Base-by-base conservation (phyloP, 495 filamentous ascomycete species). In the Geoglossum glabrum region DNA sequence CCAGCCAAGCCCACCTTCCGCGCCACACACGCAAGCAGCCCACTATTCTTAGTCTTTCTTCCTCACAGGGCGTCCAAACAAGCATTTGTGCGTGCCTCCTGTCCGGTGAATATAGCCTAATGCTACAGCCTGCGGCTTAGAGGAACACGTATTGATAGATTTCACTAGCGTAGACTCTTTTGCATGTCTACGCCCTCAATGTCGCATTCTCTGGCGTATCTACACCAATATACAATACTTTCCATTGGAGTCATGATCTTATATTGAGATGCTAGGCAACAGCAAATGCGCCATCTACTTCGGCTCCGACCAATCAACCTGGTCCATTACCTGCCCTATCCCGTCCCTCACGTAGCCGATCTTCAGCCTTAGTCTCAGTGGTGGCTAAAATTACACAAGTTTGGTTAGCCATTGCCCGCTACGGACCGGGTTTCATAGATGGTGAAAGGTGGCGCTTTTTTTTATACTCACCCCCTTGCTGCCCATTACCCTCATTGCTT, bases 281-380 rank as follows among this genome's bases (percentile, higher is more conserved):
- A 45, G 40, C n/a, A 45, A 45, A 45, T 19, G 6, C n/a, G 54
- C 34, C 38, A 28, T n/a, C 47, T 59, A 56, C 28, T 49, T 57
- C 36, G 88, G 86, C 68, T 98, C 92, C 54, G 82, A 79, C 92
- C 92, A 98, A 73, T 96, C 90, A 58, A 96, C 89, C 70, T 95
- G 87, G 63, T 98, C 93, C 64, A 81, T 85, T 8, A 93, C 79
- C 54, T 81, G 72, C 27, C 78, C 76, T n/a, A 72, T 47, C 27
- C 79, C 76, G 55, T 83, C 82, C 62, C 80, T 84, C 38, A 76
- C 73, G 69, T 86, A 96, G 54, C 79, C 80, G 64, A 98, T 77
- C 72, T 86, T 90, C 61, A 98, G 74, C 67, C 93, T 78, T 61
- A 98, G 71, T 34, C 89, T 81, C 58, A 98, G 74, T 66, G 83